Evolutionary conservation across 768 basidiomycete genomes (phyloP), one percentile per base, ranked within the genome.

Genomic region (Epithele typhae): DNA sequence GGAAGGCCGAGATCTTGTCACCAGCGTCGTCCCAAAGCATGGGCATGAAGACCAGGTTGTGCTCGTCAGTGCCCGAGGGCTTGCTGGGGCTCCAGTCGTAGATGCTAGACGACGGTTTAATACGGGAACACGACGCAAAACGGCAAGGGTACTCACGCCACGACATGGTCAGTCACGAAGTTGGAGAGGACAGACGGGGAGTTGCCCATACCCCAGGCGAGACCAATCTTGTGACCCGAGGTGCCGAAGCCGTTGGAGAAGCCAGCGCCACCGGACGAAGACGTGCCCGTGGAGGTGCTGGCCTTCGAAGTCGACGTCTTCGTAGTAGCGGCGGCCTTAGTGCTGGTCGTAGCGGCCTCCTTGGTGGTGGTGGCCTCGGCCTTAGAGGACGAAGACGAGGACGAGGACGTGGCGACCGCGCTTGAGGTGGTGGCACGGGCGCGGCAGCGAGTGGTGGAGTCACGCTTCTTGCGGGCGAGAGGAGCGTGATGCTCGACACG

Each of bases 1-100:
- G 54, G 62, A 86, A 85, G 14, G 75, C 69, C 6, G 43, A 51
- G 21, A 72, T 46, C 42, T 37, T 43, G 38, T 40, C 59, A 44
- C 85, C 72, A 23, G 74, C 70, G 6, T 61, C 54, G 50, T 84
- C 82, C 87, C 87, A 92, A 1, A 89, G 63, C 84, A 86, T 85
- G 18, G 84, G 75, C 27, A 76, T 69, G 52, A 68, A 79, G 9
- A 74, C 64, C 32, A 83, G 61, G n/a, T 80, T 82, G 43, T 75
- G 64, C 5, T 59, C 25, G 12, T 69, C 64, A 2, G 72, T 66
- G 1, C 57, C 53, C n/a, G 53, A 45, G 18, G 82, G 77, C 39
- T 66, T 65, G 51, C 59, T 65, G 10, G 82, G 74, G 30, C 73
- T 70, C 92, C 92, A 94, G 25, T 73, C 78, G 65, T 89, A 88